Evolutionary conservation across 306 rosid genomes (phyloP).

Genomic region (Erythrophleum fordii): DNA sequence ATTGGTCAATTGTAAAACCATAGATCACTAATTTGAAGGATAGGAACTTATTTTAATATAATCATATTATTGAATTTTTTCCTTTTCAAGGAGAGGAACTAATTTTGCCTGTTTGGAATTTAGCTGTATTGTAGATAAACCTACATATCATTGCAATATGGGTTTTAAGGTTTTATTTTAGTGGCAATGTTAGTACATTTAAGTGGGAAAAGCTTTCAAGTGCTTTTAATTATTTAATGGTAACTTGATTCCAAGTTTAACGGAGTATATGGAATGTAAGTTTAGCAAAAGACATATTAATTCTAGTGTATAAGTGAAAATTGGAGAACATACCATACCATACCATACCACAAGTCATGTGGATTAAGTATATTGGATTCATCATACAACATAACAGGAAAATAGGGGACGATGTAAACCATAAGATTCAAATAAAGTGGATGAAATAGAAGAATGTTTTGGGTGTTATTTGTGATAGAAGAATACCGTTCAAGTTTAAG

Average conservation of each 20-base stretch:
- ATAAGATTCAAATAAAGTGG: too few relatives aligned
- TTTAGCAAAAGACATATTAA: too few relatives aligned
- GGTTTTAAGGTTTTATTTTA: neutral
- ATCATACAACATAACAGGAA: too few relatives aligned
- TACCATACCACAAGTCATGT: too few relatives aligned
- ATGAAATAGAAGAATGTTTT: too few relatives aligned
- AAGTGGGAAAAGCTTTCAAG: neutral
- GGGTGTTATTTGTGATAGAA: too few relatives aligned
- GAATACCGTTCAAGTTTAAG: too few relatives aligned
- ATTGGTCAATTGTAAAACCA: neutral
- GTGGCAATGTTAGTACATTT: neutral
- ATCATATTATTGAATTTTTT: neutral
- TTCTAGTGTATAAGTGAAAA: too few relatives aligned
- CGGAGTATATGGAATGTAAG: too few relatives aligned
- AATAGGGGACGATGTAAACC: too few relatives aligned
- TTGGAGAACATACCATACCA: too few relatives aligned
- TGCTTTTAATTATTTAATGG: neutral
- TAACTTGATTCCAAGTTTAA: neutral
- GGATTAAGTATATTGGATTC: too few relatives aligned
- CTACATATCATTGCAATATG: neutral
- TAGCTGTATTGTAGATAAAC: neutral
- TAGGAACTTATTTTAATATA: constrained; percentile 7
- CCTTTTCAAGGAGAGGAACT: neutral
- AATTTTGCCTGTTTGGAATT: neutral
- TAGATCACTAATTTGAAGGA: neutral